These are phyloP conservation scores for Floccularia luteovirens DNA, from an alignment of 768 basidiomycete species.

Conservation along the genomic window DNA sequence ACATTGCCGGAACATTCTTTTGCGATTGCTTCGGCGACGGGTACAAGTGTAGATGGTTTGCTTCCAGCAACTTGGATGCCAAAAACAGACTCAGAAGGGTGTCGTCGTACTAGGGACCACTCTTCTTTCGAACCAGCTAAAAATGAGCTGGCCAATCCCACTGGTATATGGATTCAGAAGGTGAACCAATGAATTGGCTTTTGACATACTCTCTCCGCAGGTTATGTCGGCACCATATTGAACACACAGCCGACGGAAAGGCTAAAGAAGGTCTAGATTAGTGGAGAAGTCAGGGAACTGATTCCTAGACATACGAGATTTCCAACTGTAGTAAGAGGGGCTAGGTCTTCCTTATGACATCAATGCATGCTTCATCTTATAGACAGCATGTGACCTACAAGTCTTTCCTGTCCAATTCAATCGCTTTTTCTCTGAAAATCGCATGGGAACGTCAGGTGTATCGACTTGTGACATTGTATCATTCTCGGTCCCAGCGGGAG, in stretches of 20 bases:
- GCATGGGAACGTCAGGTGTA: slow-evolving; percentile 59
- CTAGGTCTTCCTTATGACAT: slow-evolving; percentile 32
- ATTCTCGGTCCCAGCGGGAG: slow-evolving; percentile 23
- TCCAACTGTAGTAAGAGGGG: slow-evolving; percentile 89
- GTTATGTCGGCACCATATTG: slow-evolving; percentile 90
- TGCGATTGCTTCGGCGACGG: slow-evolving; percentile 76
- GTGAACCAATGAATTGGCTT: slow-evolving; percentile 1
- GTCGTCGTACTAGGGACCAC: slow-evolving; percentile 88
- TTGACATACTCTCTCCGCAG: slow-evolving; percentile 76
- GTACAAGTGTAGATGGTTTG: slow-evolving; percentile 70
- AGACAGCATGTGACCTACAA: slow-evolving; percentile 37
- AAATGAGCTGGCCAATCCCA: slow-evolving; percentile 93
- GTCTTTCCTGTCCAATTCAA: slow-evolving; percentile 83
- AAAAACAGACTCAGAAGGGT: slow-evolving; percentile 81
- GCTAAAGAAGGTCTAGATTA: slow-evolving; percentile 32
- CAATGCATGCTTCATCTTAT: not conserved
- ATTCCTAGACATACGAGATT: slow-evolving; percentile 59
- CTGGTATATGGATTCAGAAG: slow-evolving; percentile 21
- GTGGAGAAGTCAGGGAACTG: not conserved
- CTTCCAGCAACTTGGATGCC: slow-evolving; percentile 92
- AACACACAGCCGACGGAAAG: slow-evolving; percentile 88
- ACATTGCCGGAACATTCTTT: slow-evolving; percentile 57
- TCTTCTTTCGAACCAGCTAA: slow-evolving; percentile 85
- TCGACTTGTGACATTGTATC: slow-evolving; percentile 30
- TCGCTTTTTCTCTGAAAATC: slow-evolving; percentile 80